phyloP scores from a whole-genome alignment of 352 stramenopile genomes.

The Peronospora destructor region DNA sequence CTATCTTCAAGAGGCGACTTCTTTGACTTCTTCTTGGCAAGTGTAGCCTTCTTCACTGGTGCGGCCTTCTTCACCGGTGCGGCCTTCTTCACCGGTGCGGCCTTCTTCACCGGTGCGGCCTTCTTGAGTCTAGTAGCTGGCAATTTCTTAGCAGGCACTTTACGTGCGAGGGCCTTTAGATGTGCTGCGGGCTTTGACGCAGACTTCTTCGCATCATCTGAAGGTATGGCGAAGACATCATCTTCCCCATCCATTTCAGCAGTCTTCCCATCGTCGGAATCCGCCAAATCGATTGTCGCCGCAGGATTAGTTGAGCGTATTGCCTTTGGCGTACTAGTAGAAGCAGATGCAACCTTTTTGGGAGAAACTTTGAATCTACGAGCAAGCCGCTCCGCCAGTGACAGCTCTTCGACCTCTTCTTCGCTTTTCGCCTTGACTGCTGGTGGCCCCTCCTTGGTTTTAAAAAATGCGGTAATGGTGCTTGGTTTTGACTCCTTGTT shows the following conservation, averaged over 20 bases:
- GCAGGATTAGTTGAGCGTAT: conserved; percentile 20
- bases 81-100: conserved; percentile 28
- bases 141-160: conserved; percentile 18
- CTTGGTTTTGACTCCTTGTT: conserved; percentile 26
- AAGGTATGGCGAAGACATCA: conserved; percentile 66
- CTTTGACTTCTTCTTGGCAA: conserved; percentile 17
- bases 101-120: conserved; percentile 19
- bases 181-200: conserved; percentile 20
- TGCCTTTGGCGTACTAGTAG: conserved; percentile 14
- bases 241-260: conserved; percentile 33
- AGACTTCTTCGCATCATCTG: conserved; percentile 29
- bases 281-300: conserved; percentile 36
- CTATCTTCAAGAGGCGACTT: conserved; percentile 28
- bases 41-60: conserved; percentile 17
- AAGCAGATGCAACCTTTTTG: conserved; percentile 28
- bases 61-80: conserved; percentile 28
- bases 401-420: conserved; percentile 67
- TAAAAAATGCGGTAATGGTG: conserved; percentile 54
- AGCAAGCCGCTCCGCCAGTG: conserved; percentile 61
- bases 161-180: conserved; percentile 26
- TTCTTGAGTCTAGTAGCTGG: conserved; percentile 23
- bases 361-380: conserved; percentile 41
- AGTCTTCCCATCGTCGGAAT: conserved; percentile 38
- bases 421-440: conserved; percentile 35
- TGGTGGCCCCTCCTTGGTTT: conserved; percentile 24